These are phyloP conservation scores for Glycyrrhiza uralensis DNA, from an alignment of 306 rosid species.

Conservation along the genomic window DNA sequence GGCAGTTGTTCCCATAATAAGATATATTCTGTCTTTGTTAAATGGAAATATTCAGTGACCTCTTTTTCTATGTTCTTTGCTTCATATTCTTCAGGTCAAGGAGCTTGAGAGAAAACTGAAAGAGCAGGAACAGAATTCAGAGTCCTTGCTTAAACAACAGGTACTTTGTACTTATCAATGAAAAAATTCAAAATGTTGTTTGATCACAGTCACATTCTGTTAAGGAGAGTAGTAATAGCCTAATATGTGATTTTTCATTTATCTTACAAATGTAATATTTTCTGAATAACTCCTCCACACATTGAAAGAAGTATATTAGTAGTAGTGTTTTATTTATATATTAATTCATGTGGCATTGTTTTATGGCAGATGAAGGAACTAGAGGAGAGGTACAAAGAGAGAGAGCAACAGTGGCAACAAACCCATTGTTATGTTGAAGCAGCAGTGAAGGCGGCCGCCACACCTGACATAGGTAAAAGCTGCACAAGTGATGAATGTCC, in stretches of 20 bases:
- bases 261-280: not conserved
- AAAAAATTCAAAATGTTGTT: not conserved
- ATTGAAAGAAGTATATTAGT: too few species aligned
- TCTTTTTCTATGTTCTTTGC: not conserved
- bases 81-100: slow-evolving; percentile 45
- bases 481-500: slow-evolving; percentile 39
- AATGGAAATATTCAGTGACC: slow-evolving; percentile 6
- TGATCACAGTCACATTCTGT: not conserved
- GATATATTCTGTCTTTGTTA: not conserved
- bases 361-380: slow-evolving; percentile 66
- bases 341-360: slow-evolving; percentile 1
- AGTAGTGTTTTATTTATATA: not conserved
- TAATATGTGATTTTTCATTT: not conserved
- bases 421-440: slow-evolving; percentile 41
- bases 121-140: slow-evolving; percentile 57
- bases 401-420: slow-evolving; percentile 49
- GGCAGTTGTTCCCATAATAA: not conserved
- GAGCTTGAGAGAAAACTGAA: slow-evolving; percentile 71
- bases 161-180: slow-evolving; percentile 23
- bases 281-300: too few species aligned
- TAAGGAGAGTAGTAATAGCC: not conserved
- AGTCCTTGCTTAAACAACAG: slow-evolving; percentile 57
- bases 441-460: slow-evolving; percentile 44
- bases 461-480: slow-evolving; percentile 45
- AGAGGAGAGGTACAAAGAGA: slow-evolving; percentile 55